Conservation (phyloP, 306 rosid genomes). For the Benincasa hispida region DNA sequence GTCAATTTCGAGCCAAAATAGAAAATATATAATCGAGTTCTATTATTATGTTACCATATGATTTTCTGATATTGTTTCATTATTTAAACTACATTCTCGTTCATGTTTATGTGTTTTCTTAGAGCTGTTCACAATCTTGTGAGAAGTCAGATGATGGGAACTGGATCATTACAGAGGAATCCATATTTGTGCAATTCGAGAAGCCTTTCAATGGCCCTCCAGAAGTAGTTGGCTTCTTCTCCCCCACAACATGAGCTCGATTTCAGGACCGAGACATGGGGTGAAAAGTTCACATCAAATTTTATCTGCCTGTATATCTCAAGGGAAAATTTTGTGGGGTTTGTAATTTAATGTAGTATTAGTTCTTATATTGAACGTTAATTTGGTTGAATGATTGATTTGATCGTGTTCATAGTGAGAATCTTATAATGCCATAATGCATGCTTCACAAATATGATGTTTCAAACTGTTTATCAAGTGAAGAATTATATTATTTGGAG, state of each 20-base stretch:
- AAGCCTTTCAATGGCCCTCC: constrained; percentile 14
- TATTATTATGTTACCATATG: too few relatives aligned
- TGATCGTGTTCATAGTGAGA: background rate
- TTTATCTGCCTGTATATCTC: constrained; percentile 13
- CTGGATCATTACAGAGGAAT: constrained; percentile 65
- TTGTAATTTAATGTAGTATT: constrained; percentile 56
- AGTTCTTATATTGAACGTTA: background rate
- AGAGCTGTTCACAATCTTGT: constrained; percentile 40
- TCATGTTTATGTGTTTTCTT: background rate
- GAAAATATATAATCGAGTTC: too few relatives aligned
- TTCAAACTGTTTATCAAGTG: background rate
- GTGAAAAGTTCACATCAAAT: background rate
- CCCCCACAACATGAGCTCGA: background rate
- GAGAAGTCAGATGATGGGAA: constrained; percentile 20
- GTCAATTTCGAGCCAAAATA: too few relatives aligned
- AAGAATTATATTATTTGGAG: too few relatives aligned
- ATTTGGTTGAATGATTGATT: background rate
- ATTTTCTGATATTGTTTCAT: background rate
- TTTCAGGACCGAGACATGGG: background rate
- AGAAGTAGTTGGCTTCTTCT: background rate
- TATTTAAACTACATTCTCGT: background rate
- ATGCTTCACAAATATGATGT: background rate
- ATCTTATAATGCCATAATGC: background rate
- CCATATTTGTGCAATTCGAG: constrained; percentile 48
- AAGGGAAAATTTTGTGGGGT: constrained; percentile 55